These are phyloP conservation scores for Neodidymelliopsis sp. DNA, from an alignment of 2,329 filamentous ascomycete genomes.

Conservation along the genomic window DNA sequence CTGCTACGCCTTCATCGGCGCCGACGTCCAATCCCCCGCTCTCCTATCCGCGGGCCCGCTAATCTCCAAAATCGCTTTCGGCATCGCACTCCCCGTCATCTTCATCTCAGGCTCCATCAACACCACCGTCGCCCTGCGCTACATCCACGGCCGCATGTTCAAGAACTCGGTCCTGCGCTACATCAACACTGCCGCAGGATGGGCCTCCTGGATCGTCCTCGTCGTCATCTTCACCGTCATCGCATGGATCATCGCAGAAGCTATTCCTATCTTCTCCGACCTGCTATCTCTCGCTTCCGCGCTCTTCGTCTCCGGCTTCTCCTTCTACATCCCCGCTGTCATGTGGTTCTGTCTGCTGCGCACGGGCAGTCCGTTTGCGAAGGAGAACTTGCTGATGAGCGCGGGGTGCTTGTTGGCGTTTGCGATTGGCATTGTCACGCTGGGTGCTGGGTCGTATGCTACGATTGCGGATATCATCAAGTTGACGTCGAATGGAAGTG, in stretches of 20 bases:
- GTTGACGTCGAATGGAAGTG: conserved; percentile 13
- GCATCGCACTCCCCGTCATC: conserved; percentile 21
- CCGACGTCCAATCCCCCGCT: conserved; percentile 12
- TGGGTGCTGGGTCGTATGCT: conserved; percentile 20
- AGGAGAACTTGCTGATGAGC: conserved; percentile 15
- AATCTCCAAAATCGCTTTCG: conserved; percentile 20
- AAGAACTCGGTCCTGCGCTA: conserved; percentile 21
- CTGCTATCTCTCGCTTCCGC: conserved; percentile 21
- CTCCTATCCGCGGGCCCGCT: conserved; percentile 17
- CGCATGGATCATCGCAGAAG: conserved; percentile 24
- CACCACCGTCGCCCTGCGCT: conserved; percentile 24
- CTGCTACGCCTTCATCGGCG: conserved; percentile 24
- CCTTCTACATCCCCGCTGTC: conserved; percentile 22
- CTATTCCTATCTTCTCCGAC: conserved; percentile 24
- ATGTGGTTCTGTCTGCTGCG: conserved; percentile 22
- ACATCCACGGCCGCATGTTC: conserved; percentile 26
- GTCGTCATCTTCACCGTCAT: conserved; percentile 24
- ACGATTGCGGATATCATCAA: conserved; percentile 24
- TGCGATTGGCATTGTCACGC: conserved; percentile 16
- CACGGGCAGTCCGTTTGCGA: conserved; percentile 13
- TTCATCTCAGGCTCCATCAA: conserved; percentile 24
- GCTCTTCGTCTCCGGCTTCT: conserved; percentile 23
- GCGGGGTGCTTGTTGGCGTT: conserved; percentile 19
- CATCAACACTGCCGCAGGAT: conserved; percentile 22
- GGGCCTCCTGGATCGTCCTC: conserved; percentile 20